Base-by-base conservation (phyloP, 2,329 filamentous ascomycete species). In the Ceratocystis diversiconidia region DNA sequence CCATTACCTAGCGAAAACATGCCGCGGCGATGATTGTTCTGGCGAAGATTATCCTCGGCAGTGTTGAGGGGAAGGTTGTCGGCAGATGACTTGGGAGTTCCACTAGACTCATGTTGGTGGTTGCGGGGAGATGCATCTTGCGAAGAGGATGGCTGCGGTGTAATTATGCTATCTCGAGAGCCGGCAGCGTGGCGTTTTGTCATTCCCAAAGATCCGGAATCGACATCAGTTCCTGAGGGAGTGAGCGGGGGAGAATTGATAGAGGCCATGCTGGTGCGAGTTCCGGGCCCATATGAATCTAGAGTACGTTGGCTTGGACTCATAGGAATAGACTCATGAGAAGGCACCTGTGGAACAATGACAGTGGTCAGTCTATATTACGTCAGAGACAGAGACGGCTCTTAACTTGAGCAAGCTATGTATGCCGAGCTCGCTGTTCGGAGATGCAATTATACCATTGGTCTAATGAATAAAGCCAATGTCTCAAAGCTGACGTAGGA, bases 181-280 rank as follows among this genome's bases (percentile, higher is more conserved):
- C 65, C 61, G 22, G 44, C 28, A 61, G 63, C 28, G 17, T 61
- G 71, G 55, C 60, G 60, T 17, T 36, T 64, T 28, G 52, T 60
- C 7, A 57, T 17, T 61, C 46, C 65, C 28, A 28, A 60, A 25
- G 65, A 55, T 19, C 61, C 62, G 30, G 60, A 61, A 36, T 79
- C 77, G 50, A 73, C 72, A 22, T 77, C 77, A 55, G 90, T 92
- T 63, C 86, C 91, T 65, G 90, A 86, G 19, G 92, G 92, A 12
- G 92, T 96, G 63, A 97, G 81, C 52, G 91, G 91, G 69, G 92
- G 92, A 10, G 92, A 95, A 70, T 92, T 88, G 76, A 95, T 83
- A 66, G 87, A 83, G 67, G 86, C 84, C 57, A 82, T 78, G 68
- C 82, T 81, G n/a, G 52, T 41, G 7, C 55, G 55, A 15, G 55